Conservation (phyloP, 208 protist species). For the Trypanosoma boissoni region DNA sequence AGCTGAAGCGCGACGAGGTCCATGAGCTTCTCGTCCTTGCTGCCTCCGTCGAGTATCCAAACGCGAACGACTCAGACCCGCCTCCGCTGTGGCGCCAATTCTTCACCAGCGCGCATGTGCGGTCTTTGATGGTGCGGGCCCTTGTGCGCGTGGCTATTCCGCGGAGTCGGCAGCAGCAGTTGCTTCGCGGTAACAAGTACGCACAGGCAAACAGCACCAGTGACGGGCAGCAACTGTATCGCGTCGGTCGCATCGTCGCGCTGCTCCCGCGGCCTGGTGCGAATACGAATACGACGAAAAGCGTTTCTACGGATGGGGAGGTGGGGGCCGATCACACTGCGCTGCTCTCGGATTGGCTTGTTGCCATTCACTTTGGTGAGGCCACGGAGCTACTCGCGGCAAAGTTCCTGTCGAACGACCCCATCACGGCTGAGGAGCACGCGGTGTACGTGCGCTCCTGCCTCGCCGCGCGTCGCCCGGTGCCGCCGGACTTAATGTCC, state of each 20-base stretch:
- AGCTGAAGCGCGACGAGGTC: slow-evolving; percentile 51
- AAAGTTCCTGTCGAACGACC: slow-evolving; percentile 48
- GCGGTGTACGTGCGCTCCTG: slow-evolving; percentile 59
- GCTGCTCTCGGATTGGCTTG: slow-evolving; percentile 40
- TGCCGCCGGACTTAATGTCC: slow-evolving; percentile 23
- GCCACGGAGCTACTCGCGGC: slow-evolving; percentile 46
- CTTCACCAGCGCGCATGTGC: slow-evolving; percentile 47
- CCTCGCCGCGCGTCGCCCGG: slow-evolving; percentile 25
- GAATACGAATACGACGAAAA: neutral
- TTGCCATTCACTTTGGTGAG: slow-evolving; percentile 70
- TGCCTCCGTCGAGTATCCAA: neutral
- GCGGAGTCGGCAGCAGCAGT: slow-evolving; percentile 30
- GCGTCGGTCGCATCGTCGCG: slow-evolving; percentile 62
- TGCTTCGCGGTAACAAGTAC: slow-evolving; percentile 54
- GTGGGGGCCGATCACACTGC: slow-evolving; percentile 3
- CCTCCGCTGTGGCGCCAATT: slow-evolving; percentile 19
- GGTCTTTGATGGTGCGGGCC: slow-evolving; percentile 36
- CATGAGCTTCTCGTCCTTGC: slow-evolving; percentile 56
- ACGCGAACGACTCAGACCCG: neutral
- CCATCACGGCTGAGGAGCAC: slow-evolving; percentile 54
- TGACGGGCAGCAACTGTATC: slow-evolving; percentile 18
- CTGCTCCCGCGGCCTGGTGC: slow-evolving; percentile 40
- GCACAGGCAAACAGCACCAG: slow-evolving; percentile 19
- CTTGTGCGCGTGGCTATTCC: slow-evolving; percentile 65
- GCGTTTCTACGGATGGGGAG: neutral